Base-by-base conservation (phyloP, 352 stramenopile species). In the Globisporangium paroecandrum region DNA sequence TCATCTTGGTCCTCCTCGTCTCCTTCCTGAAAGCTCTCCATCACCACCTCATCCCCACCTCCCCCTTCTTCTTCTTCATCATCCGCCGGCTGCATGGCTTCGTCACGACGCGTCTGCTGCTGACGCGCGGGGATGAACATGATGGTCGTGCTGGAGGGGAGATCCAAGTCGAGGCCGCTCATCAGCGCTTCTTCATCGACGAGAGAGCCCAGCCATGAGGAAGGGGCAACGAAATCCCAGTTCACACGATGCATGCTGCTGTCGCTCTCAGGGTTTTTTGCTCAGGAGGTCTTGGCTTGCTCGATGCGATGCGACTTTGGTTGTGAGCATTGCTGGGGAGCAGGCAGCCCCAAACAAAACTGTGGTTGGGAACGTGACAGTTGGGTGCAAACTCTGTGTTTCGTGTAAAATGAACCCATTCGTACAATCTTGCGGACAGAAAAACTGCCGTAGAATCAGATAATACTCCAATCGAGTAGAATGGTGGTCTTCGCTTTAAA, bases 151-250 rank as follows among this genome's bases (percentile, higher is more conserved):
- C 69, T 77, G 9, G 70, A 56, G 20, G 76, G 59, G 22, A 58
- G 66, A 29, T 56, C 29, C 32, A 57, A 27, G 25, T 69, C 54
- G 2, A 74, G 56, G 0, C 78, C 70, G 46, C 73, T 62, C 66
- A 87, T 77, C 38, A 86, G 78, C 62, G 82, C 65, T 60, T 90
- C 78, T 66, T 89, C 79, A 34, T 78, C 72, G 10, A 71, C 73
- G 20, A 90, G 65, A 53, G 78, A 75, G 41, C 75, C 73, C 15
- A 87, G 62, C 79, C 78, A 89, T 58, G 74, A 74, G 7, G 75
- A 64, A 15, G 82, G 79, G 32, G 82, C 76, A 51, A 90, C 75
- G 22, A 79, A 59, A 36, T 89, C 77, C 77, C 81, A 89, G 62
- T 82, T 75, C 3, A 1, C 55, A 18, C 55, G 55, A 29, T 46